A percentile compares a stretch with the other conserved stretches of the same genome.
These are phyloP conservation scores for Epichloe gansuensis DNA, from an alignment of 2,329 filamentous ascomycete genomes.

Conservation along the genomic window DNA sequence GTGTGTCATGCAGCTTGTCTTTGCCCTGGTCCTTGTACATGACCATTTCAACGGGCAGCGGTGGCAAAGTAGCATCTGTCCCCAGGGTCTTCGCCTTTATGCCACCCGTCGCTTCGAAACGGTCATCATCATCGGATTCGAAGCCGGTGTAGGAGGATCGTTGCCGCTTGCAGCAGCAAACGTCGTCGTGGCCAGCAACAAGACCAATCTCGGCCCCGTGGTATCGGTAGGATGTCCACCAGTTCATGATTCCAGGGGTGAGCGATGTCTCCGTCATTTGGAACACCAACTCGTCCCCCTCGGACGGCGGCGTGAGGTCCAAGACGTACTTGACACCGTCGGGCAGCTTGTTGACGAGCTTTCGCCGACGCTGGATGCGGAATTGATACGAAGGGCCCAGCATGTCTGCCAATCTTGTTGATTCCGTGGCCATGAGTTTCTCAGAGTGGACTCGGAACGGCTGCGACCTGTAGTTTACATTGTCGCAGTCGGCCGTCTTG, in stretches of 20 bases:
- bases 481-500: too few species aligned
- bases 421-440: conserved; percentile 15
- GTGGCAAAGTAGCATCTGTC: too few species aligned
- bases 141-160: too few species aligned
- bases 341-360: conserved; percentile 22
- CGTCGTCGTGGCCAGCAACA: conserved; percentile 18
- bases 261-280: conserved; percentile 47
- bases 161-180: too few species aligned
- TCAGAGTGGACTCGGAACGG: too few species aligned
- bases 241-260: conserved; percentile 40
- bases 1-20: too few species aligned
- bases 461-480: too few species aligned
- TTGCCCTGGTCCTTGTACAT: too few species aligned
- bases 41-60: too few species aligned
- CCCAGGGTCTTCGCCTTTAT: too few species aligned
- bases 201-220: conserved; percentile 19
- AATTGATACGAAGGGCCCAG: conserved; percentile 30
- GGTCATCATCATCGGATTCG: too few species aligned
- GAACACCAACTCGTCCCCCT: conserved; percentile 51
- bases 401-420: conserved; percentile 33
- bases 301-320: conserved; percentile 48
- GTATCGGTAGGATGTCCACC: conserved; percentile 32
- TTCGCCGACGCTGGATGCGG: conserved; percentile 25
- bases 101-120: too few species aligned
- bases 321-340: conserved; percentile 44